A percentile compares a stretch with the other conserved stretches of the same genome.
Evolutionary conservation across 768 basidiomycete genomes (phyloP).

Genomic region (Phallus indusiatus): DNA sequence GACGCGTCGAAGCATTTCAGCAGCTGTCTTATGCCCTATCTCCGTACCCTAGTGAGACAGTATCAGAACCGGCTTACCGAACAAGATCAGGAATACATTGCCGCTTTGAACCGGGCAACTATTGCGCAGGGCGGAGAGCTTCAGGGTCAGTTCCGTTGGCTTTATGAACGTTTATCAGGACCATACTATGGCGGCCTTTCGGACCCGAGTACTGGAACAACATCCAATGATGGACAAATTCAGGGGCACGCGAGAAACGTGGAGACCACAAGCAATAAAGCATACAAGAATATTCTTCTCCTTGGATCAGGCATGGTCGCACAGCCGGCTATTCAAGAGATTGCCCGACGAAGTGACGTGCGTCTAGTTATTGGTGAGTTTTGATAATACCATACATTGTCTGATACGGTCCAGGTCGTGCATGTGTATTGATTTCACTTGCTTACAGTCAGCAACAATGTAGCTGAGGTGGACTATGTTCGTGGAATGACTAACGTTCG

Average conservation of each 20-base stretch:
- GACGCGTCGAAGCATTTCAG: constrained; percentile 80
- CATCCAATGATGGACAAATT: too few relatives aligned
- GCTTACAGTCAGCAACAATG: constrained; percentile 60
- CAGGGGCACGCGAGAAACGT: too few relatives aligned
- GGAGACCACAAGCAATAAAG: not conserved
- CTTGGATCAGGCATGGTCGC: constrained; percentile 96
- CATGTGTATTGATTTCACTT: not conserved
- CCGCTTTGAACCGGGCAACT: constrained; percentile 59
- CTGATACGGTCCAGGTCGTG: too few relatives aligned
- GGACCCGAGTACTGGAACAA: too few relatives aligned
- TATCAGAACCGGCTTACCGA: constrained; percentile 22
- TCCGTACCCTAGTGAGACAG: constrained; percentile 43
- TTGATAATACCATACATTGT: too few relatives aligned
- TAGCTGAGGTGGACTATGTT: constrained; percentile 42
- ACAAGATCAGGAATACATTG: constrained; percentile 20
- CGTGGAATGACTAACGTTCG: constrained; percentile 39
- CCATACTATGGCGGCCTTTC: too few relatives aligned
- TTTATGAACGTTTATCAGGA: constrained; percentile 40
- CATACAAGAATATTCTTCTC: constrained; percentile 55
- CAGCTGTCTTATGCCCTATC: constrained; percentile 52
- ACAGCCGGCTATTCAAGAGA: constrained; percentile 72
- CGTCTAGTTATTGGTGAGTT: constrained; percentile 69
- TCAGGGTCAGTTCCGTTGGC: constrained; percentile 43
- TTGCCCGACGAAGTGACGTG: constrained; percentile 53
- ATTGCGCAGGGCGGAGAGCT: constrained; percentile 56